Conservation (phyloP, 495 filamentous ascomycete genomes). For the Talaromyces liani region DNA sequence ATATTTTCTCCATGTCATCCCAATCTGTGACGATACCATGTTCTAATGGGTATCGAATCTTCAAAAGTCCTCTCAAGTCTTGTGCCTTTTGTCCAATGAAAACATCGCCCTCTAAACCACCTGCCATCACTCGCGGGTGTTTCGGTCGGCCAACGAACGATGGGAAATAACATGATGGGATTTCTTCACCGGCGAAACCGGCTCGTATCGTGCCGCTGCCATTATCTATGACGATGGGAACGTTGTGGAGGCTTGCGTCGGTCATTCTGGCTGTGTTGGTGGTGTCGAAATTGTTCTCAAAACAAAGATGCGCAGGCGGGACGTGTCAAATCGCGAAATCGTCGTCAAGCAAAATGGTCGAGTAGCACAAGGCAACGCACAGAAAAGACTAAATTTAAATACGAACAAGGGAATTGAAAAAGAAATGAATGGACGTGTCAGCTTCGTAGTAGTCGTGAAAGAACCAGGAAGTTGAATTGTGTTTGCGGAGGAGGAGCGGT, state of each 20-base stretch:
- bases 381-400: not conserved
- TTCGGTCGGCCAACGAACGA: slow-evolving; percentile 97
- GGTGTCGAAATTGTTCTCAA: slow-evolving; percentile 10
- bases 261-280: slow-evolving; percentile 49
- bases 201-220: slow-evolving; percentile 96
- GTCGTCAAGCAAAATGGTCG: not conserved
- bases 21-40: slow-evolving; percentile 99
- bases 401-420: not conserved
- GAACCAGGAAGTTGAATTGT: not conserved
- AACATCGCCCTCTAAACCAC: slow-evolving; percentile 91
- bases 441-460: not conserved
- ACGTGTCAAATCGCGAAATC: slow-evolving; percentile 3
- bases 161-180: slow-evolving; percentile 95
- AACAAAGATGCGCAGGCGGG: slow-evolving; percentile 6
- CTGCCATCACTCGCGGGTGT: slow-evolving; percentile 90
- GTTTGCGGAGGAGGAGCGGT: slow-evolving; percentile 2
- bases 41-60: slow-evolving; percentile 91
- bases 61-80: slow-evolving; percentile 85
- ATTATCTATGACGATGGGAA: slow-evolving; percentile 97
- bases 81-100: slow-evolving; percentile 94
- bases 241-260: slow-evolving; percentile 82
- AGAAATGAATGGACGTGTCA: not conserved
- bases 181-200: slow-evolving; percentile 91
- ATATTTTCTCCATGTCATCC: slow-evolving; percentile 99
- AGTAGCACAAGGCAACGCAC: not conserved